phyloP scores from a whole-genome alignment of 2,329 filamentous ascomycete genomes.

The Trichoderma pleuroti region DNA sequence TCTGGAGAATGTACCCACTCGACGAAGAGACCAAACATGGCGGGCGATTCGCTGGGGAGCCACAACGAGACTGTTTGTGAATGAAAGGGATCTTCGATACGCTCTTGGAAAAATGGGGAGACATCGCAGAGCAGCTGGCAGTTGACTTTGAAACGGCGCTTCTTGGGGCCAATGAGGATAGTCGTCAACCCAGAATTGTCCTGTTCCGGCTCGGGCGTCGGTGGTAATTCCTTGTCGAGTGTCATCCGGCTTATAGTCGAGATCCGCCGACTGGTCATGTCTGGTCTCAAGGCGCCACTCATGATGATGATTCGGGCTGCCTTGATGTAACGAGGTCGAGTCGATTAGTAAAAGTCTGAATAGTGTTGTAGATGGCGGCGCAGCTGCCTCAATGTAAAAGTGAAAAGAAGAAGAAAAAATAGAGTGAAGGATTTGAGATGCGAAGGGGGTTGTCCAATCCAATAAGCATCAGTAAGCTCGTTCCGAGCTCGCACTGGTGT shows the following conservation, averaged over 20 bases:
- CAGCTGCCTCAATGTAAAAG: background rate
- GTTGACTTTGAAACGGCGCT: slow-evolving; percentile 42
- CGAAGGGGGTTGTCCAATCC: background rate
- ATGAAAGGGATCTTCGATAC: slow-evolving; percentile 37
- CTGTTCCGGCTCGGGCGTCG: slow-evolving; percentile 20
- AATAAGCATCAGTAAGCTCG: slow-evolving; percentile 2
- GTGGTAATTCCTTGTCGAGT: slow-evolving; percentile 26
- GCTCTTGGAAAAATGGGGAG: slow-evolving; percentile 47
- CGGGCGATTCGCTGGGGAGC: slow-evolving; percentile 46
- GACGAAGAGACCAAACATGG: slow-evolving; percentile 53
- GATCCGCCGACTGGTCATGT: background rate
- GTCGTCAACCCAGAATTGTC: slow-evolving; percentile 29
- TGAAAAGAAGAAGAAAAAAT: background rate
- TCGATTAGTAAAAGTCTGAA: background rate
- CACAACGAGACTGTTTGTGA: slow-evolving; percentile 34
- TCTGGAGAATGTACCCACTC: slow-evolving; percentile 49
- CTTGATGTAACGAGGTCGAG: background rate
- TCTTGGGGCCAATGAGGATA: slow-evolving; percentile 42
- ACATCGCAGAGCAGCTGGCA: slow-evolving; percentile 44
- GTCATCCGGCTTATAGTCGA: slow-evolving; percentile 2
- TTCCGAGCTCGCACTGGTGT: slow-evolving; percentile 7
- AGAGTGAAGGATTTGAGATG: background rate
- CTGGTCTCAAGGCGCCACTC: background rate
- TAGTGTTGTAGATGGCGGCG: background rate
- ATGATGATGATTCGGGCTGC: background rate